Conservation (phyloP, 2,329 filamentous ascomycete species). For the Penicillium griseofulvum region DNA sequence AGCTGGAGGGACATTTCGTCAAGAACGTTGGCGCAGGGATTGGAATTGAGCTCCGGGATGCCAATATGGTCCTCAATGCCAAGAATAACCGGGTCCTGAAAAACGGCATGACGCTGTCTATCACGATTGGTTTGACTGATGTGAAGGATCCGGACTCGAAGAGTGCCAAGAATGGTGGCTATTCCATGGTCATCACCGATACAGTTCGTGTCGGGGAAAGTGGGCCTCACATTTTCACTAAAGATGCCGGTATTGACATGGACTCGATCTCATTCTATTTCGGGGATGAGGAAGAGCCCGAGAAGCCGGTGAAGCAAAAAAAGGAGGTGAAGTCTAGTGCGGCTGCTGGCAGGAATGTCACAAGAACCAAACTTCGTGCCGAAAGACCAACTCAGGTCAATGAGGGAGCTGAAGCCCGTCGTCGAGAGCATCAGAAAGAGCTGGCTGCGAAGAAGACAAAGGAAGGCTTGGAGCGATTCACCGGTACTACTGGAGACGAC, state of each 20-base stretch:
- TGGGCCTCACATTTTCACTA: constrained; percentile 78
- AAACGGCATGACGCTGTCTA: constrained; percentile 93
- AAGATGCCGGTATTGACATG: constrained; percentile 84
- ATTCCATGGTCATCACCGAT: constrained; percentile 87
- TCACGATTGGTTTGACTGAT: constrained; percentile 87
- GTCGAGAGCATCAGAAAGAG: constrained; percentile 90
- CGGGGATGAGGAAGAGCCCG: constrained; percentile 84
- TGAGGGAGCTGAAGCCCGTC: constrained; percentile 82
- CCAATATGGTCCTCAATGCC: constrained; percentile 76
- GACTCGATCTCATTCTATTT: constrained; percentile 98
- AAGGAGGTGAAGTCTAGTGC: constrained; percentile 80
- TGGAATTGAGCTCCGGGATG: constrained; percentile 85
- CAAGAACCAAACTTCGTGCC: constrained; percentile 84
- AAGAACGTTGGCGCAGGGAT: constrained; percentile 91
- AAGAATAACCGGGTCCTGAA: constrained; percentile 83
- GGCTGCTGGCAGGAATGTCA: constrained; percentile 92
- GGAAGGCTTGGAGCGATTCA: constrained; percentile 80
- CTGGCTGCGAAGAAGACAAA: constrained; percentile 82
- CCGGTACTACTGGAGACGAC: constrained; percentile 77
- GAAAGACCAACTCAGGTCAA: constrained; percentile 85
- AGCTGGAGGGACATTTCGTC: constrained; percentile 89
- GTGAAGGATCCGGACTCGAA: constrained; percentile 82
- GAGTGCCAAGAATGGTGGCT: constrained; percentile 84
- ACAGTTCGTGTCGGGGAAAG: constrained; percentile 79
- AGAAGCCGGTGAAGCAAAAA: constrained; percentile 76